Evolutionary conservation across 2,329 filamentous ascomycete species (phyloP), one percentile per base, ranked within the genome.

Genomic region (Hymenoscyphus infarciens): DNA sequence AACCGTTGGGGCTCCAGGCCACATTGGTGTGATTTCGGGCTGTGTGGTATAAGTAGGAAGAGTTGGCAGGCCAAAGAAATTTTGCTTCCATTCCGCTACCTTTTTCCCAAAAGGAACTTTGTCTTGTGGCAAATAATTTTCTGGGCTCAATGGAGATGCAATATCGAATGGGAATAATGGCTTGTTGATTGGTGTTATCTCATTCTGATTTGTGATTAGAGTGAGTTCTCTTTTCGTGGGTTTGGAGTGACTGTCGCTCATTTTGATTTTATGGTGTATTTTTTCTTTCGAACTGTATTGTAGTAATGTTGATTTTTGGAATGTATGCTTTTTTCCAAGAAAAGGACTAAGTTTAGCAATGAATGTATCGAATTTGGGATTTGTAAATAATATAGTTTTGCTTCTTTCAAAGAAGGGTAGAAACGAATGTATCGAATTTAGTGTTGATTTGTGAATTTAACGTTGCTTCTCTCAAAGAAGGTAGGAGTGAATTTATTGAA

Each of bases 71-170:
- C 39, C 15, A 33, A 53, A 59, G 29, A 59, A 59, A 11, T 52
- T 19, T 16, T 53, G n/a, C 33, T 59, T 39, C 57, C 57, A 59
- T 35, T 59, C 29, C 38, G 57, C 57, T 13, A 53, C 57, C 2
- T 53, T 11, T 27, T 22, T 27, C 5, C 57, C 57, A 59, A 59
- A 59, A 11, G 57, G 57, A 5, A 2, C 7, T 31, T 39, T 13
- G 29, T 59, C 15, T 31, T 5, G 42, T 19, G 42, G 22, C 15
- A 59, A 29, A 22, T 59, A 59, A 22, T 53, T 7, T 53, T 33
- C 38, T 11, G 57, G 57, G 7, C 25, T 29, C 15, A 39, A 11
- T 6, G 22, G 15, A 16, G 57, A 39, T 52, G 16, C 3, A 10
- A 33, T 53, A 16, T 42, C 39, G 25, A 42, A 54, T 35, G 38